Percentiles rank a stretch among this genome's conserved stretches.
Conservation (phyloP, 805 yeast species). For the Kockiozyma suomiensis region DNA sequence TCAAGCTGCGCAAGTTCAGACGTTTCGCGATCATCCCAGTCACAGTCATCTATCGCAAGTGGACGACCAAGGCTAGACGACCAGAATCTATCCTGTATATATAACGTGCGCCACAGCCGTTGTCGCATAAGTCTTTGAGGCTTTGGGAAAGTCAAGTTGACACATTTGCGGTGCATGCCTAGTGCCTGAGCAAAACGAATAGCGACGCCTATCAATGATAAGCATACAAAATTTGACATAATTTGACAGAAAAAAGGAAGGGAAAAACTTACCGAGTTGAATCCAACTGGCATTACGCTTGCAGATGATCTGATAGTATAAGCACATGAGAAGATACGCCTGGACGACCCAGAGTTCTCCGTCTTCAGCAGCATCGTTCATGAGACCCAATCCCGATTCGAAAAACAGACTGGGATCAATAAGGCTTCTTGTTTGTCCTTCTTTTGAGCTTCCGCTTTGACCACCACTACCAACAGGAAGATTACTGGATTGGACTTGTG, state of each 20-base stretch:
- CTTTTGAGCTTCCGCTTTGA: neutral
- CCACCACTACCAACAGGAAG: neutral
- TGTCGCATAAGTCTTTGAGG: constrained; percentile 33
- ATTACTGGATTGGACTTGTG: constrained; percentile 2
- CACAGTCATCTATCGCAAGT: constrained; percentile 33
- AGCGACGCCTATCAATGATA: constrained; percentile 37
- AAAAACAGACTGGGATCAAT: constrained; percentile 43
- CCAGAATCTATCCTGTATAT: constrained; percentile 35
- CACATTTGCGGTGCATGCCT: constrained; percentile 45
- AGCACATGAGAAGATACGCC: constrained; percentile 46
- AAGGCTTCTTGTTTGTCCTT: constrained; percentile 6
- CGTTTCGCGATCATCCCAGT: constrained; percentile 36
- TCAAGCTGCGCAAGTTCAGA: constrained; percentile 28
- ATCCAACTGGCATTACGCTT: constrained; percentile 50
- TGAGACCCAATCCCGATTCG: constrained; percentile 44
- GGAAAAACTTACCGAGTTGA: constrained; percentile 43
- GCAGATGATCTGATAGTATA: constrained; percentile 48
- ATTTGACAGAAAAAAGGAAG: neutral
- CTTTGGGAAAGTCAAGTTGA: constrained; percentile 36
- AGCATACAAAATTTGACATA: neutral
- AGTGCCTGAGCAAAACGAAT: constrained; percentile 52
- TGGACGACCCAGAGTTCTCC: constrained; percentile 50
- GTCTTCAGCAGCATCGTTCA: constrained; percentile 45
- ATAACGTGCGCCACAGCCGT: constrained; percentile 35
- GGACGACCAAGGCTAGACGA: constrained; percentile 35